Evolutionary conservation across 768 basidiomycete genomes (phyloP), one percentile per base, ranked within the genome.

Genomic region (Leucogyrophana mollusca): DNA sequence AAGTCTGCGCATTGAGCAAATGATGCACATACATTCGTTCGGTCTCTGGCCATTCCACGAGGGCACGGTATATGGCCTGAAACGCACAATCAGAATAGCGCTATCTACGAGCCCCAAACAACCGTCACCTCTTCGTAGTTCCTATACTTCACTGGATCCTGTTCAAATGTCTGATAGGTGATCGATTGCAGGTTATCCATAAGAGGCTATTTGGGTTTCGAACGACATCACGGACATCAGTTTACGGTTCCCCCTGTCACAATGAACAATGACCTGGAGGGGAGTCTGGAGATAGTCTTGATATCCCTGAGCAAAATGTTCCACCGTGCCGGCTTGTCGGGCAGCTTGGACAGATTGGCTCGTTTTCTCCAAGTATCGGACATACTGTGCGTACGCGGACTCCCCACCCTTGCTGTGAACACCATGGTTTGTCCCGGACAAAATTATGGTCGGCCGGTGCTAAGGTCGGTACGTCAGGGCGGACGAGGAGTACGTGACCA

Each of bases 141-240:
- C 46, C 77, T 67, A 62, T 99, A 99, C 66, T 99, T 99, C 50
- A 98, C 85, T 3, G 96, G 95, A 70, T 98, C 96, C 62, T 93
- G 83, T 60, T 99, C 96, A 59, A 99, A 99, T 2, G 91, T 93
- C 61, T 98, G 93, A 66, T 99, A 99, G 9, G 94, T 97, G 53
- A 87, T 80, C 56, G 92, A 94, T 60, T 90, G 91, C 45, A 99
- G 69, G 67, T 99, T 94, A 59, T 99, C 95, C 94, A 95, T 95
- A 57, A 99, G 67, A 18, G 96, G 96, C 89, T 94, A 55, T 45
- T 50, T 45, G 16, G 10, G 18, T 30, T 30, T 13, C 27, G 27
- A 30, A 30, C 27, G 27, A 30, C 13, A 13, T 18, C 43, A 43
- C 45, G 40, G 34, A 40, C 35, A 47, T 53, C 37, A 59, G 49